Percentiles rank a stretch among this genome's conserved stretches.
phyloP scores from a whole-genome alignment of 805 yeast genomes.

The Lachancea kluyveri region DNA sequence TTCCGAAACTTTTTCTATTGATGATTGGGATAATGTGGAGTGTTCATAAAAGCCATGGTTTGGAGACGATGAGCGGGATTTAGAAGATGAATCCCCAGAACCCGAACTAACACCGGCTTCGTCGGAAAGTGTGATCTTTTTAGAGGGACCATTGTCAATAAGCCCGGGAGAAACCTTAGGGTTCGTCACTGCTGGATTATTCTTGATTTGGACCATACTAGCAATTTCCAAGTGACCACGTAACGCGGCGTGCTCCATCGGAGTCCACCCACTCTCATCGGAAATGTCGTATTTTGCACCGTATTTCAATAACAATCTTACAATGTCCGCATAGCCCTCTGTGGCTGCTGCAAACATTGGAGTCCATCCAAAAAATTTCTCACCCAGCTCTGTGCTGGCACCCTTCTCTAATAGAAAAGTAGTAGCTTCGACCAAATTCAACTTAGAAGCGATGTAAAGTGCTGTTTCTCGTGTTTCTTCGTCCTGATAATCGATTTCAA shows the following conservation, averaged over 20 bases:
- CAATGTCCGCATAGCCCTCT: slow-evolving; percentile 64
- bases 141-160: not conserved
- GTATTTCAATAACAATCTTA: slow-evolving; percentile 43
- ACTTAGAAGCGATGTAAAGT: slow-evolving; percentile 70
- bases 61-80: slow-evolving; percentile 1
- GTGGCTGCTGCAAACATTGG: slow-evolving; percentile 87
- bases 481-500: slow-evolving; percentile 60
- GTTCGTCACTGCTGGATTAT: slow-evolving; percentile 16
- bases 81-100: no score
- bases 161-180: slow-evolving; percentile 14
- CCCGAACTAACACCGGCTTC: not conserved
- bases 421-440: slow-evolving; percentile 49
- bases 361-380: slow-evolving; percentile 84
- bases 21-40: slow-evolving; percentile 10
- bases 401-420: slow-evolving; percentile 46
- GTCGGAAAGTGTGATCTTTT: not conserved
- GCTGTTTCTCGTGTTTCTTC: slow-evolving; percentile 67
- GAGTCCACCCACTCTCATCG: slow-evolving; percentile 93
- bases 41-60: slow-evolving; percentile 8
- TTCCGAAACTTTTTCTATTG: slow-evolving; percentile 12
- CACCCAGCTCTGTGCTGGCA: slow-evolving; percentile 74
- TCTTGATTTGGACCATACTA: slow-evolving; percentile 40
- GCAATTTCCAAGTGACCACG: slow-evolving; percentile 80
- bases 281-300: slow-evolving; percentile 50
- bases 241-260: slow-evolving; percentile 92